Evolutionary conservation across 2,329 filamentous ascomycete genomes (phyloP), one percentile per base, ranked within the genome.

Genomic region (Beauveria bassiana): DNA sequence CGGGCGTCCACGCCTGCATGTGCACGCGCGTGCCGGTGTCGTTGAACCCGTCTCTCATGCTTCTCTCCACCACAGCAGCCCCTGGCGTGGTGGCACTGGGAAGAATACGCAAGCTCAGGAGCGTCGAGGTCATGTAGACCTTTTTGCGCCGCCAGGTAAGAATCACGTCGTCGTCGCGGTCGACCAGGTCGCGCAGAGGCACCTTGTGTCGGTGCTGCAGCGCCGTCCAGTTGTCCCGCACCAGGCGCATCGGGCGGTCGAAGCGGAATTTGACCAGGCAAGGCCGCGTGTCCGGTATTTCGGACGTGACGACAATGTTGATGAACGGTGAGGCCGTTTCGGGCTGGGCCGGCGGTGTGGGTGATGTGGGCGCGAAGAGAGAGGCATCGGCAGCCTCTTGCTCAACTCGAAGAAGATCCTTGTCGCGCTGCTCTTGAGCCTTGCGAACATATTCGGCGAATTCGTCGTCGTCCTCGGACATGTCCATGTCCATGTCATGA

Each of bases 111-210:
- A 96, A 75, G 53, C 82, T 86, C 59, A 80, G 79, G 62, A 90
- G 87, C 1, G 88, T 93, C 5, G 89, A 90, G n/a, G 83, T 82
- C 65, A 89, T 85, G 70, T 89, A 96, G 3, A 96, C 74, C 63
- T 85, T 84, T 62, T 84, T 84, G 28, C 84, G 82, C 65, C 86
- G 87, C 87, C 90, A 96, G 0, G 90, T 95, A 61, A 98, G 80
- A 67, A 95, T 88, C 20, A 96, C 77, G 1, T 78, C 76, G 5
- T 80, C 75, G 2, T 79, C 73, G 26, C 80, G 71, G 3, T 81
- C 58, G 47, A 53, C 24, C 9, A 59, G 24, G 22, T n/a, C 26
- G 2, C 72, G 65, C 8, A 79, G 67, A 10, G 66, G 40, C 6
- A 72, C 56, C 1, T 71, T 70, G 2, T 76, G 73, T 1, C 72